Evolutionary conservation across 2,329 filamentous ascomycete species (phyloP), one percentile per base, ranked within the genome.

Genomic region (Xylaria sp.): DNA sequence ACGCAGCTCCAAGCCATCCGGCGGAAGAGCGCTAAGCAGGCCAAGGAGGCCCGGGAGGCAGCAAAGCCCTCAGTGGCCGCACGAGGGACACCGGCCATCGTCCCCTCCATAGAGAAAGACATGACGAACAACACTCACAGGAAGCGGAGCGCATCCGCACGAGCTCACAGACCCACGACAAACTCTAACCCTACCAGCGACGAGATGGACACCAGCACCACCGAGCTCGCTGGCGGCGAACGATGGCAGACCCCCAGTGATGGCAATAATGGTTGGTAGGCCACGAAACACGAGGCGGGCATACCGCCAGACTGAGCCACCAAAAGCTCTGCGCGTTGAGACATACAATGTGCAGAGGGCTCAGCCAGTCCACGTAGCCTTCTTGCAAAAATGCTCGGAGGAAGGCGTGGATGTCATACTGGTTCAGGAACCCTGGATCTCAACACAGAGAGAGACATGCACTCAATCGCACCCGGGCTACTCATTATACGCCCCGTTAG

Each of bases 311-410:
- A 6, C n/a, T 4, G 30, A 23, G 19, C 48, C 48, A 51, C 30
- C 11, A n/a, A 46, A 42, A 54, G 23, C 35, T 23, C 10, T 23
- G 39, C 4, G 39, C 39, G 16, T 23, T 46, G 18, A 54, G 23
- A 30, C 10, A 6, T 42, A 16, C 23, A 52, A 37, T 19, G 49
- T 37, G 9, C n/a, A 48, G 19, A 47, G 23, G 53, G 53, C 18
- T 8, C 44, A 35, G 9, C 23, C 47, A 9, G 35, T 34, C 7
- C 55, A 57, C n/a, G 9, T 30, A 1, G 18, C 37, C 9, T 42
- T 57, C 9, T 16, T 57, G 47, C 46, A 57, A n/a, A 50, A 30
- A 18, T 57, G 55, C 55, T 57, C 47, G 55, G 46, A 50, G 11
- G 18, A 39, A 44, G 48, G 18, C 51, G 47, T 57, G 4, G 48